These are phyloP conservation scores for Pythium phragmitis DNA, from an alignment of 352 stramenopile genomes.

Conservation along the genomic window DNA sequence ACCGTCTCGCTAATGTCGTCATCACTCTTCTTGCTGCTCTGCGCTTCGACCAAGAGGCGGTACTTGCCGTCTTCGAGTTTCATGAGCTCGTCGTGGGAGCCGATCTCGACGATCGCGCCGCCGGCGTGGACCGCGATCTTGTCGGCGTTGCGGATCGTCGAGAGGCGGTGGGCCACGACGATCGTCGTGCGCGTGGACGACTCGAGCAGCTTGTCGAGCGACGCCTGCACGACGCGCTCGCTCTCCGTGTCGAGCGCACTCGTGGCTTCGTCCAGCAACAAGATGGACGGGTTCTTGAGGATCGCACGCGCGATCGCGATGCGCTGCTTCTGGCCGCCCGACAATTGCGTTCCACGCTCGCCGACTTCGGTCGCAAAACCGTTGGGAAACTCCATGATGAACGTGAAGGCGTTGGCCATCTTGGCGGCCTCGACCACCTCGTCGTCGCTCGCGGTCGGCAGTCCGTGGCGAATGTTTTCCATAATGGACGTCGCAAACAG, in stretches of 20 bases:
- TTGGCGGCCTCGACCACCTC: conserved; percentile 15
- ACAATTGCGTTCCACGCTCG: conserved; percentile 83
- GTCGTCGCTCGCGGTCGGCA: conserved; percentile 9
- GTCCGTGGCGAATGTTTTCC: conserved; percentile 18
- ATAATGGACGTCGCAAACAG: conserved; percentile 29
- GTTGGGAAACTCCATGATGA: conserved; percentile 81
- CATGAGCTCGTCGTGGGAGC: conserved; percentile 84
- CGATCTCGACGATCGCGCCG: conserved; percentile 73
- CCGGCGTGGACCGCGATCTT: conserved; percentile 80
- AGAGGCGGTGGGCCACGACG: conserved; percentile 80
- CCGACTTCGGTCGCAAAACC: conserved; percentile 88
- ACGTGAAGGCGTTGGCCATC: conserved; percentile 37
- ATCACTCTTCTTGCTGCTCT: conserved; percentile 5
- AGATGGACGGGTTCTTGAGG: conserved; percentile 78
- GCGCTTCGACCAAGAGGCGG: conserved; percentile 26
- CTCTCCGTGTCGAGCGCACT: conserved; percentile 63
- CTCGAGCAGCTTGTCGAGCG: conserved; percentile 62
- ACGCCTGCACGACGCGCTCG: conserved; percentile 89
- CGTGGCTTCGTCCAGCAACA: conserved; percentile 80
- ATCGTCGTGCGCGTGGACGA: conserved; percentile 76
- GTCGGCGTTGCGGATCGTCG: conserved; percentile 74
- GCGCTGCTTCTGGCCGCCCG: conserved; percentile 92
- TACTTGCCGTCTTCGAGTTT: conserved; percentile 29
- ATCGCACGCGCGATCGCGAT: conserved; percentile 91
- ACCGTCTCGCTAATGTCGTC: neutral